Percentiles rank a stretch among this genome's conserved stretches.
Evolutionary conservation across 202 grass and related monocot genomes (phyloP).

Genomic region (Digitaria exilis): DNA sequence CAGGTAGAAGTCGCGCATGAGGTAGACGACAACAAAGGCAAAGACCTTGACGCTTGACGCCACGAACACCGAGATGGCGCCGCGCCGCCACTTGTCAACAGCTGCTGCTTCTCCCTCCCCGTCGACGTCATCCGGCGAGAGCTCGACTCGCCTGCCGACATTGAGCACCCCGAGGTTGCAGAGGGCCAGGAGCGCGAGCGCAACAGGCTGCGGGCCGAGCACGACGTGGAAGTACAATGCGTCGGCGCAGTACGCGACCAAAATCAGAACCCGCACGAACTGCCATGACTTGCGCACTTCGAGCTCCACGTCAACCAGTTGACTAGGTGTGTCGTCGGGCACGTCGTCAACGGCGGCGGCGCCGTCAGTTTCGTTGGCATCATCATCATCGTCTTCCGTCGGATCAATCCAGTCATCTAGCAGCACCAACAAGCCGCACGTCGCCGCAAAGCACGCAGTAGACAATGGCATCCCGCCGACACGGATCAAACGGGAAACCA

Average conservation of each 20-base stretch:
- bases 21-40: not conserved
- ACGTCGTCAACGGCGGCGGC: no score
- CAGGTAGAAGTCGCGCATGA: slow-evolving; percentile 1
- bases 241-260: slow-evolving; percentile 1
- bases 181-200: not conserved
- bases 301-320: not conserved
- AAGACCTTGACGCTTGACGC: slow-evolving; percentile 18
- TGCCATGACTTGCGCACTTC: not conserved
- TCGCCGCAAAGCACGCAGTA: not conserved
- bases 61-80: not conserved
- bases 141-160: not conserved
- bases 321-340: no score
- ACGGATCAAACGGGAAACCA: not conserved
- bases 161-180: not conserved
- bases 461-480: not conserved
- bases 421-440: slow-evolving; percentile 1
- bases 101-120: not conserved
- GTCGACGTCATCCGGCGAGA: not conserved
- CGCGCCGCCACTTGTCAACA: not conserved
- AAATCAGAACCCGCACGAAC: not conserved
- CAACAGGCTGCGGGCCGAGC: not conserved
- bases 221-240: not conserved
- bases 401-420: not conserved
- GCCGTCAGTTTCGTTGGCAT: not conserved
- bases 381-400: not conserved